These are phyloP conservation scores for Backusella luteola DNA, from an alignment of 192 early-diverging fungal genomes.

Conservation along the genomic window DNA sequence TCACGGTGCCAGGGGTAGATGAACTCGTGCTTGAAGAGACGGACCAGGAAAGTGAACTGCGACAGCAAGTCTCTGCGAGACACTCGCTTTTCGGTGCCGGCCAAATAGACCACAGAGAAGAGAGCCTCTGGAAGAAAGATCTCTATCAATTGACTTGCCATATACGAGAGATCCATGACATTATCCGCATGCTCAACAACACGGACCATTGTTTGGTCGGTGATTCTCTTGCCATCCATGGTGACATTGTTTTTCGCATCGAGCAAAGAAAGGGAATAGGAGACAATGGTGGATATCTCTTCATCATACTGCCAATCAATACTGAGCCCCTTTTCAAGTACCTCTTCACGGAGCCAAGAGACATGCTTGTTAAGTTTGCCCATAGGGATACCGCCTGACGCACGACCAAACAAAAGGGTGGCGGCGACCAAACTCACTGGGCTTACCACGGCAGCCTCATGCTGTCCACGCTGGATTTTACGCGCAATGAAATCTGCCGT, in stretches of 20 bases:
- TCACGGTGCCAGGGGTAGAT: conserved; percentile 33
- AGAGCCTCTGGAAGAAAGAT: conserved; percentile 33
- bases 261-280: conserved; percentile 29
- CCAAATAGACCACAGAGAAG: conserved; percentile 33
- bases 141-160: conserved; percentile 37
- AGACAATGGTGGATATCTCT: conserved; percentile 30
- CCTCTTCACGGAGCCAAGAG: conserved; percentile 27
- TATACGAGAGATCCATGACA: conserved; percentile 38
- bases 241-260: conserved; percentile 32
- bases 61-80: conserved; percentile 19
- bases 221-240: conserved; percentile 30
- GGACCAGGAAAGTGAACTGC: conserved; percentile 32
- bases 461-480: conserved; percentile 30
- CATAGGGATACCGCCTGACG: conserved; percentile 20
- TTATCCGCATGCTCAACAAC: conserved; percentile 41
- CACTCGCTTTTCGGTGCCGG: conserved; percentile 2
- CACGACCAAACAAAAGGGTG: conserved; percentile 25
- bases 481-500: conserved; percentile 28
- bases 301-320: conserved; percentile 40
- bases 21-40: conserved; percentile 36
- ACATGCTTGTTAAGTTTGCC: conserved; percentile 25
- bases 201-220: conserved; percentile 27
- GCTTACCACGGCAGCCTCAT: conserved; percentile 18
- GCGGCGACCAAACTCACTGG: conserved; percentile 32
- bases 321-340: conserved; percentile 13